Conservation (phyloP, 2,329 filamentous ascomycete genomes). For the Stagonosporopsis cucurbitacearum region DNA sequence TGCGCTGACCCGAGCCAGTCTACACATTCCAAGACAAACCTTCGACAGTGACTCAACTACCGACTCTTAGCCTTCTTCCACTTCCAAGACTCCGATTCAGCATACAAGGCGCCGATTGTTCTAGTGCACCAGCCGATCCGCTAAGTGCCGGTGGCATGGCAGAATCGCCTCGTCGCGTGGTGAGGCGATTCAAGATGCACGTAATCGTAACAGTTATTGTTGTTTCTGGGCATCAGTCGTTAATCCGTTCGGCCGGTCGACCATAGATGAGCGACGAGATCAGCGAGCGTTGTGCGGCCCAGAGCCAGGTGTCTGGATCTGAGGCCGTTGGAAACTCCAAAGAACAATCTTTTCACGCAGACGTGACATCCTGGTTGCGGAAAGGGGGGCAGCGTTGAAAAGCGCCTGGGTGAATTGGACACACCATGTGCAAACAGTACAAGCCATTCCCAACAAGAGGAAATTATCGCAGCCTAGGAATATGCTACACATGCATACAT, state of each 20-base stretch:
- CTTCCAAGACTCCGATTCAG: slow-evolving; percentile 6
- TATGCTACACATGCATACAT: background rate
- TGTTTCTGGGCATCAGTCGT: background rate
- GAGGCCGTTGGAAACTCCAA: background rate
- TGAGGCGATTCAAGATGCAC: background rate
- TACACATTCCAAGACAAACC: background rate
- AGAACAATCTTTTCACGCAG: background rate
- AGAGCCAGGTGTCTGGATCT: slow-evolving; percentile 11
- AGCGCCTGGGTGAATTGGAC: background rate
- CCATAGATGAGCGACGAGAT: background rate
- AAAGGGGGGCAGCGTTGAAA: background rate
- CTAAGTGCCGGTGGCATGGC: slow-evolving; percentile 4
- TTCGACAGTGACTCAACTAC: background rate
- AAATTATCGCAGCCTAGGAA: background rate
- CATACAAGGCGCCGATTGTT: slow-evolving; percentile 1
- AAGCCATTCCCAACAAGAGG: background rate
- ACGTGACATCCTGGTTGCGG: slow-evolving; percentile 1
- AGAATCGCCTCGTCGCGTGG: slow-evolving; percentile 9
- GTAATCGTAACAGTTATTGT: slow-evolving; percentile 5
- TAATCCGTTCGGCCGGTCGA: slow-evolving; percentile 11
- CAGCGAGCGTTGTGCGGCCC: slow-evolving; percentile 1
- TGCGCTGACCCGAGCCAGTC: slow-evolving; percentile 17
- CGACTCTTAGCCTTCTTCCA: slow-evolving; percentile 2
- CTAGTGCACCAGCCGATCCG: slow-evolving; percentile 7
- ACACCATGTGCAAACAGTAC: background rate